Base-by-base conservation (phyloP, 78 protist species). In the Neovahlkampfia damariscottae region DNA sequence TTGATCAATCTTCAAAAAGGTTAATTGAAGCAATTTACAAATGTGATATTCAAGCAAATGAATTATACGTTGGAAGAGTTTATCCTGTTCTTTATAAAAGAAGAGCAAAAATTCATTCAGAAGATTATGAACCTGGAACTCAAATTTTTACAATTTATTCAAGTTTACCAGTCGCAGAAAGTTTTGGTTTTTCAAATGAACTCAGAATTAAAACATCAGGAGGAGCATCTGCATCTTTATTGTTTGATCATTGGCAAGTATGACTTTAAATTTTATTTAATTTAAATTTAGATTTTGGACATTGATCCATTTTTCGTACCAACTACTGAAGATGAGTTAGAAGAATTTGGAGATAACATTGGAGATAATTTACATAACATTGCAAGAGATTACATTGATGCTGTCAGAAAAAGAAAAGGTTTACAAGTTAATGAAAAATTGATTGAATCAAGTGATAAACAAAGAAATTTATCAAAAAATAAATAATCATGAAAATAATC, bases 371-470 rank as follows among this genome's bases (percentile, higher is more conserved):
- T 89, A 9, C 85, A 86, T 32, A 95, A 93, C 70, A 77, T 91
- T 4, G 95, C 97, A 0, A 72, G 85, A 8, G 77, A 81, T 36
- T 89, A 84, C 71, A 84, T 95, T 79, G 66, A 90, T 39, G 74
- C 66, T 31, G 82, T 90, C 0, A 76, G 96, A 38, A 70, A 78
- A 5, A 69, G 97, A 36, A 90, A 90, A 86, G 99, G 99, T 8
- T 79, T 96, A 50, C 66, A 32, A 8, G 91, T 93, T 8, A 90
- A 84, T 30, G 94, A 93, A 38, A 90, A 92, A 81, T 36, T 93
- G 0, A 97, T 96, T 8, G 89, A 84, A 77, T 70, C 70, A 8
- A 97, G 92, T 3, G 97, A 94, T 6, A 95, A 96, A 85, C 96
- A 95, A 86, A 84, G 95, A 67, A 93, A 94, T 0, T 35, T 78